Conservation (phyloP, 345 rosid genomes). For the Linum tenue region DNA sequence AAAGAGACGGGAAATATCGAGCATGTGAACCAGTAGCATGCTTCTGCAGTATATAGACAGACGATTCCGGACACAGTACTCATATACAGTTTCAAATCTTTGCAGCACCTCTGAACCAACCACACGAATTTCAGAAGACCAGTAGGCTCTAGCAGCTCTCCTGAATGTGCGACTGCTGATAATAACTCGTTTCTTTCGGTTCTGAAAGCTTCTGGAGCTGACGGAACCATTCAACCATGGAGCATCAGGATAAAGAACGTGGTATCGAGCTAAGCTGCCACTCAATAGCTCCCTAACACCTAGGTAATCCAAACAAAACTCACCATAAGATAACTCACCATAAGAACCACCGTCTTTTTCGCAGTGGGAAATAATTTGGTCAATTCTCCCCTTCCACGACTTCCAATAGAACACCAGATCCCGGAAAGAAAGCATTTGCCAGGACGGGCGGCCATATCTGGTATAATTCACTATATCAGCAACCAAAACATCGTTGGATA, state of each 20-base stretch:
- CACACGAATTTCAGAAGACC: neutral
- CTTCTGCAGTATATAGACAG: neutral
- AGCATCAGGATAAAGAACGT: neutral
- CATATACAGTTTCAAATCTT: neutral
- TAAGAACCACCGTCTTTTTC: too few relatives aligned
- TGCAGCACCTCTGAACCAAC: neutral
- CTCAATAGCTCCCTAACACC: conserved; percentile 3
- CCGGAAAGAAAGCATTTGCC: neutral
- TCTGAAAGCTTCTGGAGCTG: neutral
- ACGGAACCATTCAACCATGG: neutral
- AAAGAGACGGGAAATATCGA: neutral
- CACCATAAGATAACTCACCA: neutral
- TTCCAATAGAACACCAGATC: conserved; percentile 8
- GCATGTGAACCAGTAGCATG: neutral
- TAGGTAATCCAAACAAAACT: conserved; percentile 12
- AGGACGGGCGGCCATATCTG: neutral
- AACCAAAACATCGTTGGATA: neutral
- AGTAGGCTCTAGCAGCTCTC: neutral
- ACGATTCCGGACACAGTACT: neutral
- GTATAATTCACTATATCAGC: neutral
- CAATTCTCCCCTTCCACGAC: conserved; percentile 5
- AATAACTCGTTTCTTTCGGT: neutral
- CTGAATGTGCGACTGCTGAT: neutral
- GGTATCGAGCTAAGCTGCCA: neutral
- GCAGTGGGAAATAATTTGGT: neutral